A percentile compares a stretch with the other conserved stretches of the same genome.
Conservation (phyloP, 495 filamentous ascomycete species). For the Neurospora tetrasperma region DNA sequence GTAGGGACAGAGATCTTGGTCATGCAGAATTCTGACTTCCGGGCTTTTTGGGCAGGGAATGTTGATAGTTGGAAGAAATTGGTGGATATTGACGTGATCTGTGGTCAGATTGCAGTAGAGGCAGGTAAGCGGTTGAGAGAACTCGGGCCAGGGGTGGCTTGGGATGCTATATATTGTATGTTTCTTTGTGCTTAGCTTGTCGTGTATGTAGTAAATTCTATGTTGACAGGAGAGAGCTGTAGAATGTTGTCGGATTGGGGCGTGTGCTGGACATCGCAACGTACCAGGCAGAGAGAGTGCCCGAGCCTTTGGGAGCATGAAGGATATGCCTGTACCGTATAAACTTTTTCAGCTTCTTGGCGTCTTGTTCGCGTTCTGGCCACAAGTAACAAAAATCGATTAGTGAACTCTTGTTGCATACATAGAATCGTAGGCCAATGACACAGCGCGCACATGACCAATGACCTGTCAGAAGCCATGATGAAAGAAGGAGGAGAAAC, state of each 20-base stretch:
- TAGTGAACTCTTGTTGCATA: background rate
- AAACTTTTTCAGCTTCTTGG: background rate
- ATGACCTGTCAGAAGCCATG: background rate
- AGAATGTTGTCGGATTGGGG: background rate
- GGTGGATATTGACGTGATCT: background rate
- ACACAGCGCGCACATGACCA: background rate
- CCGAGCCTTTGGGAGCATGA: background rate
- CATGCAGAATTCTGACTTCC: background rate
- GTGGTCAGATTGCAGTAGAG: background rate
- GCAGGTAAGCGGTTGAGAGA: background rate
- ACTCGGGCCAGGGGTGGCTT: background rate
- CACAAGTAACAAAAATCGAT: background rate
- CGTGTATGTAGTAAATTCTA: background rate
- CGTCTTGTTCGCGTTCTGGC: background rate
- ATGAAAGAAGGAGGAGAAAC: background rate
- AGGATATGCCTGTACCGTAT: background rate
- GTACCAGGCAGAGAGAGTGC: background rate
- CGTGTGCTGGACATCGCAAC: background rate
- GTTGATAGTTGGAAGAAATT: background rate
- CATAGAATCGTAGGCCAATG: background rate
- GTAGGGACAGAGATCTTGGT: background rate
- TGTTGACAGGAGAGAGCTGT: background rate
- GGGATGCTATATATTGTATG: background rate
- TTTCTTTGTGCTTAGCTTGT: background rate
- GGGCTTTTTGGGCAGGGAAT: background rate